Conservation (phyloP, 2,329 filamentous ascomycete species). For the Fusarium sp. region DNA sequence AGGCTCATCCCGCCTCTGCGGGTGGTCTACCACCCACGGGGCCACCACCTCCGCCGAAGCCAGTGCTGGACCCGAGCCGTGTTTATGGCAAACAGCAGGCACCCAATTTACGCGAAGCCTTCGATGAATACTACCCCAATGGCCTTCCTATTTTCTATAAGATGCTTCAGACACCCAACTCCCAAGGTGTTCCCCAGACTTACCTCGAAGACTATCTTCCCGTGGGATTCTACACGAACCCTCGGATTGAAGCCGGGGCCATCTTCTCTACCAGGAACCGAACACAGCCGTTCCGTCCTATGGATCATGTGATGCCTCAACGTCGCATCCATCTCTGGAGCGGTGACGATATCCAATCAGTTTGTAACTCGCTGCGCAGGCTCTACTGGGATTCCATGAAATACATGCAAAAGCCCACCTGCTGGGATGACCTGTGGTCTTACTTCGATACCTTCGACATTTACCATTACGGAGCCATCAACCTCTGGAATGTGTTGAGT, state of each 20-base stretch:
- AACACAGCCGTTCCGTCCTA: constrained; percentile 44
- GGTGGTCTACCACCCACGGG: constrained; percentile 19
- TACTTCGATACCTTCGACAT: constrained; percentile 63
- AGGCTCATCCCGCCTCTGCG: constrained; percentile 5
- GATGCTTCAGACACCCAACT: constrained; percentile 46
- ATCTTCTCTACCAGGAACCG: constrained; percentile 55
- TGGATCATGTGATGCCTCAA: constrained; percentile 45
- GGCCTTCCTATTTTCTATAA: constrained; percentile 52
- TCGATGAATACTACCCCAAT: constrained; percentile 51
- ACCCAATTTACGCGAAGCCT: constrained; percentile 41
- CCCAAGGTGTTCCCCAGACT: constrained; percentile 41
- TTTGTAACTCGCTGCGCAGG: constrained; percentile 54
- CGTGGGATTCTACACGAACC: constrained; percentile 52
- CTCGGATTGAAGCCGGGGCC: constrained; percentile 47
- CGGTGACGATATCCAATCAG: constrained; percentile 53
- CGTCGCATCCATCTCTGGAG: constrained; percentile 54
- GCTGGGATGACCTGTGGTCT: constrained; percentile 57
- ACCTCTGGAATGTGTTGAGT: constrained; percentile 60
- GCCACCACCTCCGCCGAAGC: constrained; percentile 26
- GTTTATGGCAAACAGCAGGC: constrained; percentile 42
- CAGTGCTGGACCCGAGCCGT: constrained; percentile 35
- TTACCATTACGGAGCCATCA: constrained; percentile 59
- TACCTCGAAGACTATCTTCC: constrained; percentile 54
- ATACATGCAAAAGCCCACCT: constrained; percentile 46
- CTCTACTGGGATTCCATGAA: constrained; percentile 52